Base-by-base conservation (phyloP, 2,329 filamentous ascomycete species). In the Fusarium proliferatum region DNA sequence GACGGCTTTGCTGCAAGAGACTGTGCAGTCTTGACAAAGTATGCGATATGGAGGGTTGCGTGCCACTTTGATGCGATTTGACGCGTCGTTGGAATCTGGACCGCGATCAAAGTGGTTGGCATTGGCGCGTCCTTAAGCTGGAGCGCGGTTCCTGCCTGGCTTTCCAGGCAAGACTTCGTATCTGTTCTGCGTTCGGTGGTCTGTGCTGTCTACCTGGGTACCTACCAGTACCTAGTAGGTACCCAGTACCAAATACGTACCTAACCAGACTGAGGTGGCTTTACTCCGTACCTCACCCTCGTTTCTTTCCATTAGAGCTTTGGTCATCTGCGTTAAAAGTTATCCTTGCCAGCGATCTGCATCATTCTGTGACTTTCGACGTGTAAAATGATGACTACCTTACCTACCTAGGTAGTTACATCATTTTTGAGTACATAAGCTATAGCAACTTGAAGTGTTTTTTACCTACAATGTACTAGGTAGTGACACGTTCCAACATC, bases 41-140 rank as follows among this genome's bases (percentile, higher is more conserved):
- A 71, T 73, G 69, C 69, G 61, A 57, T 61, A 62, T 72, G 61
- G 56, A 66, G 46, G 68, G 46, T 64, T 63, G 52, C 58, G 69
- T 78, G 76, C 75, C 75, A 77, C 61, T 53, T 55, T 64, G 66
- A 73, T 79, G 76, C 77, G 73, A 76, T 75, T 69, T 66, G 72
- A 78, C 76, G 77, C 77, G 77, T 79, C 77, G 65, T 69, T 68
- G 56, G 42, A 51, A 52, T 52, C 49, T 36, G 36, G 48, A 78
- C 76, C 77, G 77, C 77, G 76, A 79, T 77, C 71, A 77, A 68
- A 73, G 66, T 73, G 68, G 74, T 73, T 67, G 76, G 68, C 67
- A 69, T 72, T 76, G 71, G 79, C 78, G 79, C 73, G 71, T 69
- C 69, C 66, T 74, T 76, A 69, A 67, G 69, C 49, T 51, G 43